These are phyloP conservation scores for Trichoderma sp. DNA, from an alignment of 2,329 filamentous ascomycete species.

Conservation along the genomic window DNA sequence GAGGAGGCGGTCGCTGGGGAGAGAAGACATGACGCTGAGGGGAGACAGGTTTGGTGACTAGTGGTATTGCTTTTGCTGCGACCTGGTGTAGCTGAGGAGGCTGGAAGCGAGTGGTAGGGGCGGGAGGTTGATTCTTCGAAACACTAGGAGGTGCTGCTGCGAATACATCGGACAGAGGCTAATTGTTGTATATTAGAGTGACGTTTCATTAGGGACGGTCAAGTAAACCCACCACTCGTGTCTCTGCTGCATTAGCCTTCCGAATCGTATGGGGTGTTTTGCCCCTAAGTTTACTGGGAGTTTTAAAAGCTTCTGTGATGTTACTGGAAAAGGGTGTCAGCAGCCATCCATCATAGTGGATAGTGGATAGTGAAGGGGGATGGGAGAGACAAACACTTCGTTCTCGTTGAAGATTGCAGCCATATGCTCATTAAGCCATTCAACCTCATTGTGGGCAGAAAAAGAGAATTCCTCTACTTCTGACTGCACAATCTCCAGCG, in stretches of 20 bases:
- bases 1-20: slow-evolving; percentile 30
- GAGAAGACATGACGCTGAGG: slow-evolving; percentile 35
- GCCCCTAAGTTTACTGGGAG: slow-evolving; percentile 76
- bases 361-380: neutral
- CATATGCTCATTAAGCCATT: slow-evolving; percentile 99
- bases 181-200: slow-evolving; percentile 29
- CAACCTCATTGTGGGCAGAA: slow-evolving; percentile 87
- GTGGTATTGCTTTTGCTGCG: slow-evolving; percentile 39
- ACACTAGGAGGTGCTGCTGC: slow-evolving; percentile 54
- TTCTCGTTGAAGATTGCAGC: slow-evolving; percentile 84
- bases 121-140: slow-evolving; percentile 50
- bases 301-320: slow-evolving; percentile 94
- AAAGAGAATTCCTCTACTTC: slow-evolving; percentile 93
- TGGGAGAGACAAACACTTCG: slow-evolving; percentile 63
- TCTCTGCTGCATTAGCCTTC: slow-evolving; percentile 57
- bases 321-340: slow-evolving; percentile 56
- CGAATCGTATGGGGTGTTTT: slow-evolving; percentile 74
- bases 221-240: slow-evolving; percentile 58
- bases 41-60: slow-evolving; percentile 35
- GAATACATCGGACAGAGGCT: slow-evolving; percentile 62
- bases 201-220: neutral
- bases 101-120: slow-evolving; percentile 48
- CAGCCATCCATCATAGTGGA: neutral
- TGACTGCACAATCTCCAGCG: slow-evolving; percentile 69
- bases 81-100: slow-evolving; percentile 60